Conservation (phyloP, 148 eudicot genomes). For the Gaultheria prostrata region DNA sequence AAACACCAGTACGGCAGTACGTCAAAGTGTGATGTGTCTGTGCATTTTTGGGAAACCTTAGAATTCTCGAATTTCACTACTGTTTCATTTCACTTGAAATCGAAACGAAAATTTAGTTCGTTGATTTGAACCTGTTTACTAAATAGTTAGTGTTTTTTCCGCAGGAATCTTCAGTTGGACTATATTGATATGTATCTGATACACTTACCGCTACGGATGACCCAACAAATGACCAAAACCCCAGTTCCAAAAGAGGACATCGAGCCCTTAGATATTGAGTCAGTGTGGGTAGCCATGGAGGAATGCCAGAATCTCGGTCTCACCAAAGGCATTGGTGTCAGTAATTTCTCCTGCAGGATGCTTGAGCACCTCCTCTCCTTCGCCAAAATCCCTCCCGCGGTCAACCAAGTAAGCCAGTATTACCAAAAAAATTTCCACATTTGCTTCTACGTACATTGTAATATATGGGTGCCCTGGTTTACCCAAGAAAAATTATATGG, state of each 20-base stretch:
- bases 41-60: background rate
- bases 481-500: no score
- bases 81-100: background rate
- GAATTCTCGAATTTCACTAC: background rate
- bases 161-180: slow-evolving; percentile 60
- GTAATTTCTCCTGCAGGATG: slow-evolving; percentile 61
- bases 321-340: slow-evolving; percentile 72
- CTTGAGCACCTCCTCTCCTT: slow-evolving; percentile 43
- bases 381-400: slow-evolving; percentile 71
- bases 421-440: background rate
- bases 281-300: slow-evolving; percentile 77
- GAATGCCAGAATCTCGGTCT: slow-evolving; percentile 64
- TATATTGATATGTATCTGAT: slow-evolving; percentile 67
- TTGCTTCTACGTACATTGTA: background rate
- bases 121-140: background rate
- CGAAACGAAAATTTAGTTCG: background rate
- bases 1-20: no score
- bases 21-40: background rate
- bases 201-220: slow-evolving; percentile 62
- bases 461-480: no score
- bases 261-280: slow-evolving; percentile 46
- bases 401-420: slow-evolving; percentile 54
- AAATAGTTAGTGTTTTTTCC: background rate
- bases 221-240: slow-evolving; percentile 29
- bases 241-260: slow-evolving; percentile 45